Percentiles rank a stretch among this genome's conserved stretches.
Evolutionary conservation across 2,329 filamentous ascomycete species (phyloP).

Genomic region (Cladophialophora psammophila): DNA sequence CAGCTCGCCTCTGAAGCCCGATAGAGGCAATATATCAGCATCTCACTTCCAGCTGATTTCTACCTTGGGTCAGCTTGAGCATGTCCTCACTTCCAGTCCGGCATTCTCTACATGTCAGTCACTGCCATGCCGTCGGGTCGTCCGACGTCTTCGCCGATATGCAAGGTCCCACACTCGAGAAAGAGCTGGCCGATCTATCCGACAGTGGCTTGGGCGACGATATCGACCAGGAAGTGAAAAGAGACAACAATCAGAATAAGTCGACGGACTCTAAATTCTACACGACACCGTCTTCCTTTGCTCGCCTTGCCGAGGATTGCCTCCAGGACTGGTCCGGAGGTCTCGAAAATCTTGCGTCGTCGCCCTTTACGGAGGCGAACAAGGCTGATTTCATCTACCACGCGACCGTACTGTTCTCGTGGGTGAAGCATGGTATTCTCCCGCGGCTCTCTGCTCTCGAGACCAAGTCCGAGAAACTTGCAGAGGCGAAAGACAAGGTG

Average conservation of each 20-base stretch:
- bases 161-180: background rate
- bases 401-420: conserved; percentile 11
- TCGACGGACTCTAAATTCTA: background rate
- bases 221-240: background rate
- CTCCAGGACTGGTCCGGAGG: background rate
- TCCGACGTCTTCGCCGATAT: background rate
- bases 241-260: background rate
- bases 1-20: no score
- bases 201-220: background rate
- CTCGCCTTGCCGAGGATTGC: background rate
- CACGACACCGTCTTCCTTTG: background rate
- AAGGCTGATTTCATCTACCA: background rate
- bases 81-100: no score
- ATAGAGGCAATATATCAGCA: no score
- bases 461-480: background rate
- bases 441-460: conserved; percentile 6
- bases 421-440: conserved; percentile 1
- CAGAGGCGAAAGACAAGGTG: no score
- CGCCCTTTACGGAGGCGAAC: background rate
- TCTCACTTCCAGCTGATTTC: no score
- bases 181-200: background rate
- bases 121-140: background rate
- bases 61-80: no score
- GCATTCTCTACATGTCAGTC: no score
- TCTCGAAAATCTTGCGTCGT: background rate